phyloP scores from a whole-genome alignment of 768 basidiomycete species.

The Hygrophorus russula region DNA sequence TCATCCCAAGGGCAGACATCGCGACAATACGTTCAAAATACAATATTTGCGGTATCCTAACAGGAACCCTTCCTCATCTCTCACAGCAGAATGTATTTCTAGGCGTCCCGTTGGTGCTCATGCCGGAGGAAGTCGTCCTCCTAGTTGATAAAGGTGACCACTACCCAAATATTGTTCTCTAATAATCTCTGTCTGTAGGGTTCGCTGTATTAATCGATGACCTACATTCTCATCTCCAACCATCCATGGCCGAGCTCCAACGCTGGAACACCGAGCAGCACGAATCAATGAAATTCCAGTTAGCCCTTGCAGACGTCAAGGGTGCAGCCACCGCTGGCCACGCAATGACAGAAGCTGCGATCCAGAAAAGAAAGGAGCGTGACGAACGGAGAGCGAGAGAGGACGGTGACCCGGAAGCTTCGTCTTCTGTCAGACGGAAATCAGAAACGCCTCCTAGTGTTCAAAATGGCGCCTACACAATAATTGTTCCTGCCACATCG shows the following conservation, averaged over 20 bases:
- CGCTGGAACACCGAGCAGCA: slow-evolving; percentile 43
- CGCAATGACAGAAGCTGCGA: slow-evolving; percentile 50
- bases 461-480: slow-evolving; percentile 26
- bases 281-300: slow-evolving; percentile 35
- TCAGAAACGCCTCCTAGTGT: background rate
- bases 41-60: slow-evolving; percentile 73
- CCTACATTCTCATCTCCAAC: slow-evolving; percentile 39
- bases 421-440: slow-evolving; percentile 2
- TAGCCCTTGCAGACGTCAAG: slow-evolving; percentile 37
- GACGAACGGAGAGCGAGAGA: slow-evolving; percentile 29
- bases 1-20: slow-evolving; percentile 44
- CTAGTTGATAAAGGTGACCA: slow-evolving; percentile 67
- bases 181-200: slow-evolving; percentile 29
- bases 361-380: slow-evolving; percentile 62
- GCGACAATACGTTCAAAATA: slow-evolving; percentile 69
- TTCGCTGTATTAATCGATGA: slow-evolving; percentile 74
- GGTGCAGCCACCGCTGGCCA: slow-evolving; percentile 23
- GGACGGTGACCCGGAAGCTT: slow-evolving; percentile 2
- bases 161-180: background rate
- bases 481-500: slow-evolving; percentile 61
- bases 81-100: slow-evolving; percentile 96
- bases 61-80: slow-evolving; percentile 88
- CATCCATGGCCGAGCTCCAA: slow-evolving; percentile 33
- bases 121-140: slow-evolving; percentile 87
- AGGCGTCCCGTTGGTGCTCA: slow-evolving; percentile 78